phyloP scores from a whole-genome alignment of 2,329 filamentous ascomycete genomes.

The Botrytis galanthina region DNA sequence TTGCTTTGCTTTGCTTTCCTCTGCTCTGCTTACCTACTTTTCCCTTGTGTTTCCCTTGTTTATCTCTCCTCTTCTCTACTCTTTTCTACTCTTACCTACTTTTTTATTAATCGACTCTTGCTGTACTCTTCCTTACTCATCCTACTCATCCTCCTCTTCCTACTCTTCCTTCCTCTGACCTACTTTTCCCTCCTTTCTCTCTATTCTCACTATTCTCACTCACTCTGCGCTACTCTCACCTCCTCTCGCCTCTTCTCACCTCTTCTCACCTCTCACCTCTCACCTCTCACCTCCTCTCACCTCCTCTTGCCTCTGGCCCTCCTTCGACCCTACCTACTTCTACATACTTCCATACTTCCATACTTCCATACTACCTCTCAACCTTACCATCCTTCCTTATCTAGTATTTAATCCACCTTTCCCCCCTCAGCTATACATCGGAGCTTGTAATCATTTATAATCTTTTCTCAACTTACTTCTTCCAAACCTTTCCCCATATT shows the following conservation, averaged over 20 bases:
- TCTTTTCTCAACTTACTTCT: background rate
- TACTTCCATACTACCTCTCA: background rate
- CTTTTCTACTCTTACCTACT: no score
- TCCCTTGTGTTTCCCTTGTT: no score
- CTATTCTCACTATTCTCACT: background rate
- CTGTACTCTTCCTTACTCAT: no score
- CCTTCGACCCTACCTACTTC: background rate
- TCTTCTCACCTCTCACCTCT: background rate
- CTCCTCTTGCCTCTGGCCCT: background rate
- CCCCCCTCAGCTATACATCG: background rate
- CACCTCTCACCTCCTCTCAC: background rate
- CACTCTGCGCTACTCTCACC: background rate
- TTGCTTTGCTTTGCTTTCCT: no score
- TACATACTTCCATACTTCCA: no score
- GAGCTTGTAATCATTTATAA: background rate
- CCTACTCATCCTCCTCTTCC: no score
- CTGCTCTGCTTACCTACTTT: background rate
- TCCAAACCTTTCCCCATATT: background rate
- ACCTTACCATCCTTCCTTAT: background rate
- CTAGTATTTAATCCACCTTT: background rate
- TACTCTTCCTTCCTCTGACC: background rate
- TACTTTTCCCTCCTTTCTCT: background rate
- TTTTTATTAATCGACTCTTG: no score
- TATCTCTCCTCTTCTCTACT: no score
- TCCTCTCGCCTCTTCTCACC: background rate